Evolutionary conservation across 1,284 basidiomycete genomes (phyloP).

Genomic region (Caloboletus inedulis): DNA sequence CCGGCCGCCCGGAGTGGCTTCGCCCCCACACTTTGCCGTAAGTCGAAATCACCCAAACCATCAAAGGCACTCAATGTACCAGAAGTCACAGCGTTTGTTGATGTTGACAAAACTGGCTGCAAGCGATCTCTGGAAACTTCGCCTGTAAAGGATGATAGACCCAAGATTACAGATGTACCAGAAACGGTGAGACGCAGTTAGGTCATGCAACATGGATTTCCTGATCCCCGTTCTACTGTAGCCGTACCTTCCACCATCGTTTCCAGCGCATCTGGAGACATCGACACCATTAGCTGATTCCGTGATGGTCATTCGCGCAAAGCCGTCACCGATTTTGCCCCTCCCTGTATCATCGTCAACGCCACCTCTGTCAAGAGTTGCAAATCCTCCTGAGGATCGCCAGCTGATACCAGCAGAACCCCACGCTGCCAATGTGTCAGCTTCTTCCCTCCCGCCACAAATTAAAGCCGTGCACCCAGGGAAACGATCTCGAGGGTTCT

Average conservation of each 20-base stretch:
- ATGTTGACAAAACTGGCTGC: background rate
- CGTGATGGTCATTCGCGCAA: constrained; percentile 18
- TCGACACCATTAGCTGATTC: constrained; percentile 27
- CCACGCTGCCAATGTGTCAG: constrained; percentile 7
- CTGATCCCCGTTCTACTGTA: constrained; percentile 17
- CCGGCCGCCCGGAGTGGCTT: constrained; percentile 4
- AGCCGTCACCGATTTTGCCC: constrained; percentile 30
- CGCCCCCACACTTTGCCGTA: background rate
- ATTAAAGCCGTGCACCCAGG: constrained; percentile 3
- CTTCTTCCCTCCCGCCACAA: constrained; percentile 17
- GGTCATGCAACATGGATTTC: constrained; percentile 4
- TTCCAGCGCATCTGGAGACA: constrained; percentile 29
- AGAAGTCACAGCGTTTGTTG: background rate
- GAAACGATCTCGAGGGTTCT: constrained; percentile 21
- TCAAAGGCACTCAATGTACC: constrained; percentile 1
- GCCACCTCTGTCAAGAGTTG: constrained; percentile 16
- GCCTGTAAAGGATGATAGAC: constrained; percentile 3
- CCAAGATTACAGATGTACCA: constrained; percentile 30
- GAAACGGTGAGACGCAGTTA: constrained; percentile 26
- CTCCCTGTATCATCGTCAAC: constrained; percentile 16
- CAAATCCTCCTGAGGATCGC: constrained; percentile 15
- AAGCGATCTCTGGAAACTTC: constrained; percentile 1
- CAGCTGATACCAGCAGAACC: constrained; percentile 1
- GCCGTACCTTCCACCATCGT: constrained; percentile 34
- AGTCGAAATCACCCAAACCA: constrained; percentile 1